These are phyloP conservation scores for Sarcocystis neurona DNA, from an alignment of 169 alveolate genomes.

Conservation along the genomic window DNA sequence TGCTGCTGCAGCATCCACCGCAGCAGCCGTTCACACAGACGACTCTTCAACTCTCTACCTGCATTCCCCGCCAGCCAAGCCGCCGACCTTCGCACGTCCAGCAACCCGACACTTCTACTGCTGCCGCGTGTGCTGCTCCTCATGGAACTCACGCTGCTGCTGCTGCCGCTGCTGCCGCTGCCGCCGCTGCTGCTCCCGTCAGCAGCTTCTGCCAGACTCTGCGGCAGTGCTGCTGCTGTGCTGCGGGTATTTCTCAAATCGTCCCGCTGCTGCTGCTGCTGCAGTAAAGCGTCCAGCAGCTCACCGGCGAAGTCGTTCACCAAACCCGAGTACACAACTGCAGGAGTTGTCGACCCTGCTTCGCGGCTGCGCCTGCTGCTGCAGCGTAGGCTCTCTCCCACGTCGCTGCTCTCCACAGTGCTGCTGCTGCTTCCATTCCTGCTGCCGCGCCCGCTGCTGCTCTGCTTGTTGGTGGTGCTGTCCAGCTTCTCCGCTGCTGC, in stretches of 20 bases:
- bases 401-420: constrained; percentile 1
- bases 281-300: no score
- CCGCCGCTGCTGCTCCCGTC: not conserved
- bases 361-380: not conserved
- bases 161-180: constrained; percentile 31
- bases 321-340: no score
- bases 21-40: no score
- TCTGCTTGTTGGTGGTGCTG: no score
- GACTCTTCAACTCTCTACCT: no score
- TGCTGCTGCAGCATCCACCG: not conserved
- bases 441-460: constrained; percentile 15
- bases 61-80: no score
- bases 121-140: no score
- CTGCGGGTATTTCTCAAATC: not conserved
- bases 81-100: no score
- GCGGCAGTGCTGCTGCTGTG: not conserved
- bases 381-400: not conserved
- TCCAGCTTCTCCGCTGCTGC: no score
- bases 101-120: no score
- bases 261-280: not conserved
- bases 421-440: constrained; percentile 18
- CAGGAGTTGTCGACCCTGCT: no score
- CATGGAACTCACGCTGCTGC: constrained; percentile 15
- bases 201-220: not conserved
- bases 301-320: no score